A percentile compares a stretch with the other conserved stretches of the same genome.
These are phyloP conservation scores for Mesotaenium endlicherianum DNA, from an alignment of 139 green algal genomes.

Conservation along the genomic window DNA sequence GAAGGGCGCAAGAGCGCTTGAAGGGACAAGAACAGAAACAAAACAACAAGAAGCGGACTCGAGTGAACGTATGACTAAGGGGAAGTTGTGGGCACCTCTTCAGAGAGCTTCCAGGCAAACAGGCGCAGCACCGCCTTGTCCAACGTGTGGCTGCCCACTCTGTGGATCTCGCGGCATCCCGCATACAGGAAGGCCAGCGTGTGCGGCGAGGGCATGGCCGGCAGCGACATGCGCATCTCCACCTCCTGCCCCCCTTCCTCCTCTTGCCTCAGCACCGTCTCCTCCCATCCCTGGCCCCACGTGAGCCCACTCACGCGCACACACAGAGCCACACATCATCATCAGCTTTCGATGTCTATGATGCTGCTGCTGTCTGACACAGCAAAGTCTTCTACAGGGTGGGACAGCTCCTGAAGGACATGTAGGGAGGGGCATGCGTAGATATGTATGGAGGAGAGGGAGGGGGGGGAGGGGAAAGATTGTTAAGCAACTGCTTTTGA, in stretches of 20 bases:
- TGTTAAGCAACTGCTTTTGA: too few species aligned
- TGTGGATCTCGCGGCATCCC: constrained; percentile 60
- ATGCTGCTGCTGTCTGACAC: too few species aligned
- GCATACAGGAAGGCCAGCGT: constrained; percentile 62
- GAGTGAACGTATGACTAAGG: background rate
- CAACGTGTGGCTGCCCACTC: constrained; percentile 66
- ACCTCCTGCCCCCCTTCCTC: constrained; percentile 24
- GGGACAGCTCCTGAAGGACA: too few species aligned
- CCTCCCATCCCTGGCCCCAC: constrained; percentile 65
- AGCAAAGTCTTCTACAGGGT: too few species aligned
- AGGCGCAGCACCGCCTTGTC: constrained; percentile 64
- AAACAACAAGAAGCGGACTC: background rate
- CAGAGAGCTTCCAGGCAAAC: constrained; percentile 73
- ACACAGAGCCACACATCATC: too few species aligned
- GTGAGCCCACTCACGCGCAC: too few species aligned
- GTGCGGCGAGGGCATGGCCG: constrained; percentile 64
- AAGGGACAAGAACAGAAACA: background rate
- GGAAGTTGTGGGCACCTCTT: constrained; percentile 24
- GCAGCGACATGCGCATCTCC: constrained; percentile 84
- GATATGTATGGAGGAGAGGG: too few species aligned
- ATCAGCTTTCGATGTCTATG: too few species aligned
- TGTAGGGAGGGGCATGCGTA: too few species aligned
- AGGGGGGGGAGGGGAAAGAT: too few species aligned
- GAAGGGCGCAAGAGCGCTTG: background rate
- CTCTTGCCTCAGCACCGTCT: constrained; percentile 51